A percentile compares a stretch with the other conserved stretches of the same genome.
phyloP scores from a whole-genome alignment of 2,329 filamentous ascomycete species.

The Akanthomyces dipterigenus region DNA sequence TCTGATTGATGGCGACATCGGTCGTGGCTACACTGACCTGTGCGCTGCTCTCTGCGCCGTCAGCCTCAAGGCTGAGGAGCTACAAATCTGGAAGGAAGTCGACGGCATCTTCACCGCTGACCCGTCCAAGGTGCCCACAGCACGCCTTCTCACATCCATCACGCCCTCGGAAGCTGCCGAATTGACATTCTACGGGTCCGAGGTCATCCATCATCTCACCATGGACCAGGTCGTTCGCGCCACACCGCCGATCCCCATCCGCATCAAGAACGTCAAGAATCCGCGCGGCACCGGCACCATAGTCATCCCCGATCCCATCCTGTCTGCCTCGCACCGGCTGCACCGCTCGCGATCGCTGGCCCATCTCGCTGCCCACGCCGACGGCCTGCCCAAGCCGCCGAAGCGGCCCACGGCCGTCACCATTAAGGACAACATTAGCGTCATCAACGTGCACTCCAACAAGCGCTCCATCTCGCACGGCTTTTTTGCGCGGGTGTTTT shows the following conservation, averaged over 20 bases:
- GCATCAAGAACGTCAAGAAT: slow-evolving; percentile 91
- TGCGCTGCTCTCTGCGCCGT: slow-evolving; percentile 90
- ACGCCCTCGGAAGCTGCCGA: slow-evolving; percentile 94
- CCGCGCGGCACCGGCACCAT: slow-evolving; percentile 71
- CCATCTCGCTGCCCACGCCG: not conserved
- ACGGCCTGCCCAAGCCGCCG: slow-evolving; percentile 48
- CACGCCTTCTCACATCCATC: slow-evolving; percentile 79
- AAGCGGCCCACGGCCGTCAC: slow-evolving; percentile 85
- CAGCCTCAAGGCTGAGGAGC: slow-evolving; percentile 75
- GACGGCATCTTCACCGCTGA: slow-evolving; percentile 87
- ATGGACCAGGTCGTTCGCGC: slow-evolving; percentile 94
- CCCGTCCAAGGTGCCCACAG: slow-evolving; percentile 86
- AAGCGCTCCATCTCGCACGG: slow-evolving; percentile 93
- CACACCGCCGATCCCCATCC: slow-evolving; percentile 70
- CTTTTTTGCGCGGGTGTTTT: slow-evolving; percentile 91
- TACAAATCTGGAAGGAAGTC: slow-evolving; percentile 99
- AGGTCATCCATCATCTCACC: slow-evolving; percentile 97
- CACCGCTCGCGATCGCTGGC: slow-evolving; percentile 35
- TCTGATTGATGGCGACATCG: slow-evolving; percentile 79
- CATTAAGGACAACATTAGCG: slow-evolving; percentile 93
- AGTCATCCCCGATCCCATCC: slow-evolving; percentile 67
- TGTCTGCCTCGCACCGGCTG: slow-evolving; percentile 51
- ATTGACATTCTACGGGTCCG: slow-evolving; percentile 87
- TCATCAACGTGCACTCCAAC: slow-evolving; percentile 97
- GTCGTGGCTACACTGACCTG: slow-evolving; percentile 92